These are phyloP conservation scores for Miamiensis avidus DNA, from an alignment of 169 alveolate species.

Conservation along the genomic window DNA sequence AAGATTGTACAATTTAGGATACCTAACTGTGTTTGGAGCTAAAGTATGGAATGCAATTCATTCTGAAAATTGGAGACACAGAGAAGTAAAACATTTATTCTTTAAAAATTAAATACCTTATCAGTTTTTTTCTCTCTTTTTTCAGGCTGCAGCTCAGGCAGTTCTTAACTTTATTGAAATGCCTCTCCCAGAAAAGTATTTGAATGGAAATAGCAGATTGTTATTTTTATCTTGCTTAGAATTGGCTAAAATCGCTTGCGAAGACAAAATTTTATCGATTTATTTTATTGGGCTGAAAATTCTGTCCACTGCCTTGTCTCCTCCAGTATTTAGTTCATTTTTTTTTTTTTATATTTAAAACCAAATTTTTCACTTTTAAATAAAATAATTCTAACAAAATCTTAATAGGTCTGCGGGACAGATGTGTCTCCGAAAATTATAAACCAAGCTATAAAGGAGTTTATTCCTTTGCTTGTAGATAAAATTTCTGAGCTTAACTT, in stretches of 20 bases:
- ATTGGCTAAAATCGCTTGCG: constrained; percentile 72
- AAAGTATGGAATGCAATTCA: constrained; percentile 79
- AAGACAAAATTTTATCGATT: constrained; percentile 79
- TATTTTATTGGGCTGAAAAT: constrained; percentile 75
- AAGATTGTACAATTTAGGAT: constrained; percentile 65
- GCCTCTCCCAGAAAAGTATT: constrained; percentile 76
- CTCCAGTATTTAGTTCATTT: too few relatives aligned
- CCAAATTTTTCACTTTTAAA: too few relatives aligned
- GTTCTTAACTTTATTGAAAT: constrained; percentile 77
- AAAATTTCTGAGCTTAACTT: constrained; percentile 81
- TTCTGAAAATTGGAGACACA: constrained; percentile 84
- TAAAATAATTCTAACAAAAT: too few relatives aligned
- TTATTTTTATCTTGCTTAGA: constrained; percentile 84
- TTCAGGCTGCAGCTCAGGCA: constrained; percentile 75
- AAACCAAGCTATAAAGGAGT: constrained; percentile 70
- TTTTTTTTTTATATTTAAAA: too few relatives aligned
- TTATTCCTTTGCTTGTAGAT: constrained; percentile 71
- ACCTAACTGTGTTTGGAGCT: constrained; percentile 78
- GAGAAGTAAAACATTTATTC: constrained; percentile 54
- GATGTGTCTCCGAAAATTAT: constrained; percentile 78
- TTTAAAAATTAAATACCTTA: too few relatives aligned
- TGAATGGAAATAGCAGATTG: constrained; percentile 67
- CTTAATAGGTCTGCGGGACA: constrained; percentile 83
- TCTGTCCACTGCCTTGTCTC: constrained; percentile 72
- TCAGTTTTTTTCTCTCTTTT: background rate